A percentile compares a stretch with the other conserved stretches of the same genome.
Evolutionary conservation across 495 filamentous ascomycete genomes (phyloP).

Genomic region (Xylona heveae): DNA sequence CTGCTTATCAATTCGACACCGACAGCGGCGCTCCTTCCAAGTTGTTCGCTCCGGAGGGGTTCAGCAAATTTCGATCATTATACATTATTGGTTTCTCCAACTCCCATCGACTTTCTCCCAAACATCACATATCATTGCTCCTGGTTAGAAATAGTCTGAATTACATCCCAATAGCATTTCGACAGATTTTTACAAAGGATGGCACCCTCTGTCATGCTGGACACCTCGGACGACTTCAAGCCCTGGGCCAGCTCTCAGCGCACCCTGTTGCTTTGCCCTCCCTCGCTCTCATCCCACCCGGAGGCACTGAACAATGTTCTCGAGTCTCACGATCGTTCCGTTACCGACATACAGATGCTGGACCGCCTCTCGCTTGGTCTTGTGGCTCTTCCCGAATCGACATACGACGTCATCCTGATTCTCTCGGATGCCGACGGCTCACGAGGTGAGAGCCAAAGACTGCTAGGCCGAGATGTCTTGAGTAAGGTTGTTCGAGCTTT

Average conservation of each 20-base stretch:
- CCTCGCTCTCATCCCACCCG: constrained; percentile 49
- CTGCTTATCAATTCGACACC: too few species aligned
- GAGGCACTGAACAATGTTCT: constrained; percentile 34
- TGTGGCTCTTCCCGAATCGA: constrained; percentile 48
- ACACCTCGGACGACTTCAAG: constrained; percentile 18
- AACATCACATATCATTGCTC: too few species aligned
- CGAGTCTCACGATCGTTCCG: constrained; percentile 40
- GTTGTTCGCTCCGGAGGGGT: too few species aligned
- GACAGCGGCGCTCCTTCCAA: too few species aligned
- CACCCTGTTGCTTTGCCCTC: constrained; percentile 50
- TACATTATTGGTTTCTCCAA: too few species aligned
- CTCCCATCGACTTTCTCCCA: too few species aligned
- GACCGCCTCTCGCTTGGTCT: constrained; percentile 76
- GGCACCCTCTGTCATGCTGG: constrained; percentile 1
- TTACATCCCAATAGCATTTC: too few species aligned
- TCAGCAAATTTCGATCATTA: too few species aligned
- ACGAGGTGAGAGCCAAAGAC: constrained; percentile 32
- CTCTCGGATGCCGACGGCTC: constrained; percentile 51
- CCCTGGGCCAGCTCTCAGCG: constrained; percentile 14
- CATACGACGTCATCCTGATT: constrained; percentile 74
- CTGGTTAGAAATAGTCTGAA: too few species aligned
- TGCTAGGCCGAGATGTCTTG: constrained; percentile 49
- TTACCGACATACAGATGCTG: constrained; percentile 92
- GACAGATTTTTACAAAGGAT: too few species aligned
- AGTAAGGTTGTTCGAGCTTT: constrained; percentile 41